These are phyloP conservation scores for Nemania abortiva DNA, from an alignment of 2,329 filamentous ascomycete species.

Conservation along the genomic window DNA sequence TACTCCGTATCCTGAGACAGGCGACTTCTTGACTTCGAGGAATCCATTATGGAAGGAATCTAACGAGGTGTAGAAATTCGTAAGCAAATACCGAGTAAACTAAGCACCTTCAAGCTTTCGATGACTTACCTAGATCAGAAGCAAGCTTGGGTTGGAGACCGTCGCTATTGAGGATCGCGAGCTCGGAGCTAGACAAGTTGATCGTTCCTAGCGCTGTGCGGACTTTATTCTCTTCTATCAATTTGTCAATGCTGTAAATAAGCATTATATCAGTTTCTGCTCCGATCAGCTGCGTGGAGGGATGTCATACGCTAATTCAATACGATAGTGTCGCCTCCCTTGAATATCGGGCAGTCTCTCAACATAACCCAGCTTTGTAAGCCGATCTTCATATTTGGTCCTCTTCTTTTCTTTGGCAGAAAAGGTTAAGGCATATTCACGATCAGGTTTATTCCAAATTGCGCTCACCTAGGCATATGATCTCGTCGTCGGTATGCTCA, in stretches of 20 bases:
- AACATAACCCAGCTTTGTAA: conserved; percentile 25
- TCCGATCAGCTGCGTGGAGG: too few relatives aligned
- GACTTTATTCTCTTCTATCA: conserved; percentile 20
- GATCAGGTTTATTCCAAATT: neutral
- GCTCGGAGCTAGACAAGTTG: conserved; percentile 12
- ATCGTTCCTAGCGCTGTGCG: conserved; percentile 4
- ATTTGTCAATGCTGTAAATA: conserved; percentile 25
- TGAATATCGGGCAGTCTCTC: conserved; percentile 31
- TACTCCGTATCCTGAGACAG: conserved; percentile 59
- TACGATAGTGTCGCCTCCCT: conserved; percentile 32
- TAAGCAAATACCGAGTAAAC: neutral
- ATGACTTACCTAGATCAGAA: conserved; percentile 31
- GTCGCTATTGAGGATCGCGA: conserved; percentile 27
- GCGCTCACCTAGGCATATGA: conserved; percentile 19
- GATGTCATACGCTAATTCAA: conserved; percentile 25
- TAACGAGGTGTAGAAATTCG: neutral
- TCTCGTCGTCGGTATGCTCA: neutral
- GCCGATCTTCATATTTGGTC: conserved; percentile 28
- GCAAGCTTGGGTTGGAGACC: conserved; percentile 29
- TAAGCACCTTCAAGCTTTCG: too few relatives aligned
- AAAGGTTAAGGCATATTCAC: neutral
- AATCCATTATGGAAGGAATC: conserved; percentile 53
- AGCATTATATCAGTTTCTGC: neutral
- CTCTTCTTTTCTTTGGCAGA: neutral
- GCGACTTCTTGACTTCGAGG: conserved; percentile 58